Conservation (phyloP, 768 basidiomycete species). For the Leccinum uliginosum region DNA sequence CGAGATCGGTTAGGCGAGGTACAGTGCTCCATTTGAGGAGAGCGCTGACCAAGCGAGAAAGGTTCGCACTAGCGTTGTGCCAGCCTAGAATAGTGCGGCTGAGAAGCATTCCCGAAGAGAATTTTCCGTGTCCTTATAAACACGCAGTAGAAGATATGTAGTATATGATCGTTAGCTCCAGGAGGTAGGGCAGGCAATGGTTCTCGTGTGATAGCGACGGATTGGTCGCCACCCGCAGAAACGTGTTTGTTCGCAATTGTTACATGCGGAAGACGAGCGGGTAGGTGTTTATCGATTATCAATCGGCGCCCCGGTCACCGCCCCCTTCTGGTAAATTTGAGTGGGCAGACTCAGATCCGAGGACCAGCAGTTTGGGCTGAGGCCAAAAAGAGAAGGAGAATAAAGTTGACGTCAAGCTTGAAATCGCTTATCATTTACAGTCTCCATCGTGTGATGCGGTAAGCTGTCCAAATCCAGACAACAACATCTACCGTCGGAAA, state of each 20-base stretch:
- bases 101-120: slow-evolving; percentile 17
- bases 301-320: slow-evolving; percentile 24
- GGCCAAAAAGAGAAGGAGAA: slow-evolving; percentile 8
- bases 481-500: background rate
- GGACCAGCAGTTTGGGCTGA: slow-evolving; percentile 9
- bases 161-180: slow-evolving; percentile 23
- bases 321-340: slow-evolving; percentile 12
- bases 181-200: background rate
- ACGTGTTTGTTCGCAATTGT: slow-evolving; percentile 9
- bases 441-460: slow-evolving; percentile 12
- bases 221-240: slow-evolving; percentile 12
- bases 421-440: slow-evolving; percentile 12
- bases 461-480: slow-evolving; percentile 1
- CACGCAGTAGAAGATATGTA: slow-evolving; percentile 8
- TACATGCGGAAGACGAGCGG: slow-evolving; percentile 6
- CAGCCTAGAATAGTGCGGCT: slow-evolving; percentile 24
- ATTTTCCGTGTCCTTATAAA: slow-evolving; percentile 5
- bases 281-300: slow-evolving; percentile 33
- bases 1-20: slow-evolving; percentile 18
- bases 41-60: slow-evolving; percentile 15
- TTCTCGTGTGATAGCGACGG: slow-evolving; percentile 19
- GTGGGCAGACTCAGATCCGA: slow-evolving; percentile 14
- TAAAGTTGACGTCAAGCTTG: slow-evolving; percentile 17
- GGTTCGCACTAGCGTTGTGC: slow-evolving; percentile 18
- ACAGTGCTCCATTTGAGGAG: slow-evolving; percentile 11